These are phyloP conservation scores for Madurella mycetomatis DNA, from an alignment of 2,329 filamentous ascomycete genomes.

Conservation along the genomic window DNA sequence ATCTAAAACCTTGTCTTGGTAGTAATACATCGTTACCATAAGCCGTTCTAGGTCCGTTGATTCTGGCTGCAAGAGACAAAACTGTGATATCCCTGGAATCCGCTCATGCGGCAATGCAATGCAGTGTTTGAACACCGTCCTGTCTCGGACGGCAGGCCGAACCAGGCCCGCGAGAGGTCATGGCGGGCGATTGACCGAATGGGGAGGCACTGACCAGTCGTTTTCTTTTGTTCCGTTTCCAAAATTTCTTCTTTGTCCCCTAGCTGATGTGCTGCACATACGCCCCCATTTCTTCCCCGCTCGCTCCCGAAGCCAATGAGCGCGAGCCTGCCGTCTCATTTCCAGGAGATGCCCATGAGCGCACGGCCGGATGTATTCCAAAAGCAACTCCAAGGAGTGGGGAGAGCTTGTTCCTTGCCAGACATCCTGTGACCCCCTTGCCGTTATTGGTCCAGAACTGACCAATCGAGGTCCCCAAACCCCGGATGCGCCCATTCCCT, in stretches of 20 bases:
- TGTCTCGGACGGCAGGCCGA: not conserved
- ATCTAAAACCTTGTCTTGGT: too few species aligned
- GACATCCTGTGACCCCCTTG: slow-evolving; percentile 1
- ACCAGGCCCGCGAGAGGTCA: not conserved
- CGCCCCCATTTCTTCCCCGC: slow-evolving; percentile 12
- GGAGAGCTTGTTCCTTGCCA: slow-evolving; percentile 7
- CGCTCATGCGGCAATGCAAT: not conserved
- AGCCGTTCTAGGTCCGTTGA: too few species aligned
- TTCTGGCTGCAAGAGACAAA: not conserved
- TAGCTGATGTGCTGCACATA: slow-evolving; percentile 8
- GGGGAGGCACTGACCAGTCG: slow-evolving; percentile 12
- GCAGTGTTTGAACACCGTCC: slow-evolving; percentile 1
- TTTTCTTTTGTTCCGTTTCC: slow-evolving; percentile 16
- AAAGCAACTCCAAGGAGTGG: slow-evolving; percentile 13
- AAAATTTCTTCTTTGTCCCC: slow-evolving; percentile 21
- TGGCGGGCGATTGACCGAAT: slow-evolving; percentile 1
- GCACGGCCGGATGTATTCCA: slow-evolving; percentile 16
- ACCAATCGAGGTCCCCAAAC: slow-evolving; percentile 20
- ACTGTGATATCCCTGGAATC: not conserved
- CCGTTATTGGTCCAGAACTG: slow-evolving; percentile 13
- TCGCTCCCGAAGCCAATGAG: slow-evolving; percentile 18
- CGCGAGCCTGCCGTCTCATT: slow-evolving; percentile 7
- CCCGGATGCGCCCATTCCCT: slow-evolving; percentile 12
- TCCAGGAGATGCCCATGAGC: slow-evolving; percentile 10
- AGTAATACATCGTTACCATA: too few species aligned